Conservation (phyloP, 225 moss, liverwort and hornwort genomes). For the Ulota crispa region DNA sequence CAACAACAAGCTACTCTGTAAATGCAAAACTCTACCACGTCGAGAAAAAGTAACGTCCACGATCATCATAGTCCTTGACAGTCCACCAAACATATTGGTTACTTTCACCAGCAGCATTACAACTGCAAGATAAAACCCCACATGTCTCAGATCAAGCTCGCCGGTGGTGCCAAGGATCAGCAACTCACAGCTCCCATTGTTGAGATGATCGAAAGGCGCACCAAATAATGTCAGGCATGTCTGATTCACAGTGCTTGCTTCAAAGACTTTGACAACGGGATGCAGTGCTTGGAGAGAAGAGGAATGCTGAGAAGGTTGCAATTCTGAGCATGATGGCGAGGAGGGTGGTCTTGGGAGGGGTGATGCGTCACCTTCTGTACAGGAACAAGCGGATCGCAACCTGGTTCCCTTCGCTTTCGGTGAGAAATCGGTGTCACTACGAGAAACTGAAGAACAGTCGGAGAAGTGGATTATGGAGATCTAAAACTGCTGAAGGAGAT, state of each 20-base stretch:
- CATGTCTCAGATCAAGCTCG: neutral
- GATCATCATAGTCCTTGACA: conserved; percentile 2
- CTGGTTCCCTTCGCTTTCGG: conserved; percentile 25
- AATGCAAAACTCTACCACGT: conserved; percentile 24
- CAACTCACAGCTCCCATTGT: neutral
- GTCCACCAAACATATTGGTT: conserved; percentile 17
- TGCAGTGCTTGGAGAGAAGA: neutral
- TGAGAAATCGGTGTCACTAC: conserved; percentile 5
- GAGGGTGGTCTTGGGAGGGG: conserved; percentile 16
- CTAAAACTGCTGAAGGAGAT: neutral
- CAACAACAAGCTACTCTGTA: conserved; percentile 20
- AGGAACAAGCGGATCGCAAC: conserved; percentile 27
- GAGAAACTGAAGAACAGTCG: conserved; percentile 25
- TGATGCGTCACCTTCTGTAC: conserved; percentile 29
- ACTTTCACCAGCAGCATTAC: conserved; percentile 1
- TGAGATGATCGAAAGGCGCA: neutral
- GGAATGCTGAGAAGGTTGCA: neutral
- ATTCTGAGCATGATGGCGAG: conserved; percentile 28
- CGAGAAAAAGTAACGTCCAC: conserved; percentile 14
- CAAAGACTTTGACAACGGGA: neutral
- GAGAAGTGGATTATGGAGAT: neutral
- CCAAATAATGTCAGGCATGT: neutral
- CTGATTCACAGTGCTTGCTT: neutral
- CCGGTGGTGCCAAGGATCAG: neutral
- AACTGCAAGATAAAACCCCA: neutral